Evolutionary conservation across 371 early-diverging fungal species (phyloP), one percentile per base, ranked within the genome.

Genomic region (Phascolomyces articulosus): DNA sequence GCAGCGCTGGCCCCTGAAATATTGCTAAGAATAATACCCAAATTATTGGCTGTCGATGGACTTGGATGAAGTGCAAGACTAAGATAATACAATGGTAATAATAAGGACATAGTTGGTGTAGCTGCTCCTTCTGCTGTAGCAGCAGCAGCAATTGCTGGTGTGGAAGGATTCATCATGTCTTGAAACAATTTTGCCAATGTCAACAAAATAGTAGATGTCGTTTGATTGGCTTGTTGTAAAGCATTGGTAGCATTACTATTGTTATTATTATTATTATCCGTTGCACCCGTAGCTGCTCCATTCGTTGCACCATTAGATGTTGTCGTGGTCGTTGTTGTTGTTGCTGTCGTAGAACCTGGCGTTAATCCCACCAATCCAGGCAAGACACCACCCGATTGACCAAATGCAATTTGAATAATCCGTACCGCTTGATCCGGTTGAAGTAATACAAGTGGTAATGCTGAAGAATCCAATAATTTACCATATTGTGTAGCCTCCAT

Each of bases 131-230:
- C 77, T 27, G 82, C 76, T 2, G 68, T 49, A 3, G 75, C 72
- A 2, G 79, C 71, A 1, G 81, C 69, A 16, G 78, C 79, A 23
- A 79, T 34, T 44, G 84, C 69, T 57, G 85, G 69, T 53, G 79
- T 69, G 2, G 79, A 69, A 3, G 80, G 83, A 27, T 73, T 75
- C 79, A 85, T 82, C 54, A 85, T 72, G 70, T 94, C 95, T 79
- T 95, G 95, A 73, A 90, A 92, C 31, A 95, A 80, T 73, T 95
- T 95, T 18, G 95, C 94, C 28, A 95, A 76, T 0, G 94, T 93
- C 63, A 94, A 83, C 54, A 95, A 73, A 28, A 94, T 85, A 9
- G 89, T 89, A 13, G 93, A 88, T 0, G 93, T 91, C 0, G 93
- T 90, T 58, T 91, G 91, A 60, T 88, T 89, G 4, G 89, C 86